Conservation (phyloP, 768 basidiomycete genomes). For the Punctularia strigosozonata region DNA sequence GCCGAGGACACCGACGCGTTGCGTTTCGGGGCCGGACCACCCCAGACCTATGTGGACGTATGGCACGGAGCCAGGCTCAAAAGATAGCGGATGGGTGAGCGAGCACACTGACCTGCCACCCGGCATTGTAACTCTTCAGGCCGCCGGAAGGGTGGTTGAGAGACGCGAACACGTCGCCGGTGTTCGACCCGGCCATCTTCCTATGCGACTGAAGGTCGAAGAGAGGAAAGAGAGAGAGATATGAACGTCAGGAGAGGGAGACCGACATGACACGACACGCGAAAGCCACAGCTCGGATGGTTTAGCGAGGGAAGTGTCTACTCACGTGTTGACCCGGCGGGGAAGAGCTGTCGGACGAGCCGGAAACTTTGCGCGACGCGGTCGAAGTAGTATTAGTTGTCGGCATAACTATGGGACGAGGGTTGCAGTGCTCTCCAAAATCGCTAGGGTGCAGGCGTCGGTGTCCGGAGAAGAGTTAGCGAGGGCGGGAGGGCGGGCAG, state of each 20-base stretch:
- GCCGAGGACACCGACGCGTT: constrained; percentile 55
- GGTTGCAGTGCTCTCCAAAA: too few relatives aligned
- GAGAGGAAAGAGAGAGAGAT: constrained; percentile 5
- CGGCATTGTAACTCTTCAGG: constrained; percentile 42
- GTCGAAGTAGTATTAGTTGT: too few relatives aligned
- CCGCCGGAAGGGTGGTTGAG: constrained; percentile 34
- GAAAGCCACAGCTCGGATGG: too few relatives aligned
- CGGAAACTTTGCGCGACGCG: too few relatives aligned
- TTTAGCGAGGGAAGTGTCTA: too few relatives aligned
- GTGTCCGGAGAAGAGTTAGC: too few relatives aligned
- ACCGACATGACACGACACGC: too few relatives aligned
- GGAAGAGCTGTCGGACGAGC: too few relatives aligned
- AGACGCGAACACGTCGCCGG: constrained; percentile 40
- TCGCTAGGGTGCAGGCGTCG: too few relatives aligned
- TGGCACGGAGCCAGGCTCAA: constrained; percentile 4
- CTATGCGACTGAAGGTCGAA: constrained; percentile 29
- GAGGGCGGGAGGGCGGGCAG: too few relatives aligned
- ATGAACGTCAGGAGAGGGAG: not conserved
- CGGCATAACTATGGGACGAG: too few relatives aligned
- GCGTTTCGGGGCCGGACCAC: constrained; percentile 37
- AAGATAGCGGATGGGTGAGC: constrained; percentile 1
- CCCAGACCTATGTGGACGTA: constrained; percentile 41
- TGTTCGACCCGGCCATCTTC: constrained; percentile 29
- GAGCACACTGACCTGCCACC: constrained; percentile 49
- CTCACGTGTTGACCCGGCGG: too few relatives aligned